Conservation (phyloP, 108 stramenopile species). For the Thalassiosira profunda region DNA sequence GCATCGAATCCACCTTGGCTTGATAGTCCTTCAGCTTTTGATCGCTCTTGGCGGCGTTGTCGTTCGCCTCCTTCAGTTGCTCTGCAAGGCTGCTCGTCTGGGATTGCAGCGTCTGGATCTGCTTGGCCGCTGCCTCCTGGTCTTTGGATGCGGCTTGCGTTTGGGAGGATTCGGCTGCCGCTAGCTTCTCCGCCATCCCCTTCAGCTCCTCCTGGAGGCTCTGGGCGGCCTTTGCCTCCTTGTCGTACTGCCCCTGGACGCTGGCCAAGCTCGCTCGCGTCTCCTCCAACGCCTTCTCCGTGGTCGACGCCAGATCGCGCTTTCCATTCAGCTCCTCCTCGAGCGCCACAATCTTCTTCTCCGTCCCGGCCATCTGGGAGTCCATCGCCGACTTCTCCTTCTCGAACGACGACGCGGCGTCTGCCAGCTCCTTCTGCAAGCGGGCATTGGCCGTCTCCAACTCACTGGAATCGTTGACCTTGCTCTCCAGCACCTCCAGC, state of each 20-base stretch:
- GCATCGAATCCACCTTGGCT: conserved; percentile 20
- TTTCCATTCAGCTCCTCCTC: conserved; percentile 28
- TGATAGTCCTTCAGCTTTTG: conserved; percentile 23
- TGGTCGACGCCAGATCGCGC: conserved; percentile 16
- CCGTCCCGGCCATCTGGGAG: conserved; percentile 1
- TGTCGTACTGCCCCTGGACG: conserved; percentile 3
- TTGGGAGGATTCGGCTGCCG: conserved; percentile 7
- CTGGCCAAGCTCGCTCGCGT: conserved; percentile 19
- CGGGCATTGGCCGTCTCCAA: conserved; percentile 14
- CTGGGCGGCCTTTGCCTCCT: conserved; percentile 8
- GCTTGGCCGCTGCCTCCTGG: conserved; percentile 9
- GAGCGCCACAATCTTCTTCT: conserved; percentile 17
- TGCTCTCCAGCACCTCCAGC: conserved; percentile 24
- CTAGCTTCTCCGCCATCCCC: conserved; percentile 13
- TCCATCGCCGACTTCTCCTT: conserved; percentile 25
- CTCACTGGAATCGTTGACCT: conserved; percentile 7
- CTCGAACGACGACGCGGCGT: not conserved
- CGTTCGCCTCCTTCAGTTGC: conserved; percentile 27
- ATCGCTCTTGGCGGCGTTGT: conserved; percentile 6
- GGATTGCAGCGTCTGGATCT: conserved; percentile 20
- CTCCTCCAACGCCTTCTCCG: conserved; percentile 27
- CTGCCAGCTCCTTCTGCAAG: conserved; percentile 21
- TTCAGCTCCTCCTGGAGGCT: conserved; percentile 26
- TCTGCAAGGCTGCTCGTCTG: conserved; percentile 3
- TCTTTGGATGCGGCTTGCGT: not conserved